Base-by-base conservation (phyloP, 768 basidiomycete genomes). In the Daedaleopsis sinensis region DNA sequence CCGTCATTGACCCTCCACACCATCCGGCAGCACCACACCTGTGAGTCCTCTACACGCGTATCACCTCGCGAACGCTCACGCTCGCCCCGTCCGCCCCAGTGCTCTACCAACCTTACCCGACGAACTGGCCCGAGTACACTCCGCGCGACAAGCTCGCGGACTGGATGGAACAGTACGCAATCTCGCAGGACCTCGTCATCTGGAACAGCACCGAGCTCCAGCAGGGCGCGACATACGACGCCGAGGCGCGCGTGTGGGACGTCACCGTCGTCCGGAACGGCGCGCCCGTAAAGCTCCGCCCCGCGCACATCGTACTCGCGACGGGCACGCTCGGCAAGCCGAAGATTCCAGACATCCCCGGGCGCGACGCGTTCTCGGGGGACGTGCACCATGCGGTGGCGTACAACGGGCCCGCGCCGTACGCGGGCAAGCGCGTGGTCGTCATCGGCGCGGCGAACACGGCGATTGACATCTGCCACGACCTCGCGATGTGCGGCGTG, bases 381-480 rank as follows among this genome's bases (percentile, higher is more conserved):
- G 58, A 42, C 10, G 66, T 68, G 9, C 19, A 76, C n/a, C 79
- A 80, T 59, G 68, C 78, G 5, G 65, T 64, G 16, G 43, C 67
- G 7, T 79, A 74, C 58, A 42, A 50, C 0, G 77, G 75, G 9
- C 73, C 71, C 1, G 51, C 59, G 15, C 32, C 56, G 9, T 77
- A 73, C 51, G 47, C 64, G 11, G 78, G 78, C 2, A 76, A 78
- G 59, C 67, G 65, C 37, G 76, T 76, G 42, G 65, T 80, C 36
- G 78, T 81, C 24, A 68, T 81, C 15, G 79, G 79, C n/a, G 75
- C 79, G 10, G 77, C 74, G n/a, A 78, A 78, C 55, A 73, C 73
- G 1, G 67, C 76, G 3, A 74, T 77, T 13, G 79, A 81, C 61
- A 69, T 80, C 10, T 77, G 75, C 55, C 75, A 75, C 49, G 79